A percentile compares a stretch with the other conserved stretches of the same genome.
phyloP scores from a whole-genome alignment of 148 eudicot genomes.

The Rhododendron vialii region DNA sequence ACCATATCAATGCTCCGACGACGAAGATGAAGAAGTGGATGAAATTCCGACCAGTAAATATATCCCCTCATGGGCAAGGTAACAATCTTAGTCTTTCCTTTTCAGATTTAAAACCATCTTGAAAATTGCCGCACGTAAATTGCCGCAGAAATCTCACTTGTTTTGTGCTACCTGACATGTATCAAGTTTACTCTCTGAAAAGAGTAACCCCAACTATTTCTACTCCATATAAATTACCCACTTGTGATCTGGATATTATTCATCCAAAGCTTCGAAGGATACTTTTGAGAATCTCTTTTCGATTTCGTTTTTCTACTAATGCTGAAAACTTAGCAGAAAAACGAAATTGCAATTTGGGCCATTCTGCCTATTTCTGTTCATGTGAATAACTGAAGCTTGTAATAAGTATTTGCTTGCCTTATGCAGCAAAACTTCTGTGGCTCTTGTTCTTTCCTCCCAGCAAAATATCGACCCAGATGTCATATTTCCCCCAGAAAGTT shows the following conservation, averaged over 20 bases:
- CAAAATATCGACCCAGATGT: slow-evolving; percentile 49
- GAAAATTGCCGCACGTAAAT: background rate
- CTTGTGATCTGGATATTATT: background rate
- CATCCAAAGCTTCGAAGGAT: background rate
- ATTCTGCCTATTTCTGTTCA: background rate
- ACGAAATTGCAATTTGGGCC: background rate
- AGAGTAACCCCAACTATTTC: background rate
- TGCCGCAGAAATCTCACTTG: background rate
- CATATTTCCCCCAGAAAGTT: slow-evolving; percentile 65
- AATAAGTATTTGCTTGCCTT: slow-evolving; percentile 13
- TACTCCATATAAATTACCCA: background rate
- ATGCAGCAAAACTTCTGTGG: slow-evolving; percentile 67
- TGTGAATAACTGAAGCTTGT: background rate
- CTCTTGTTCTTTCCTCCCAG: slow-evolving; percentile 46
- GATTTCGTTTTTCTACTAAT: background rate
- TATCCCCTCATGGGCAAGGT: slow-evolving; percentile 98
- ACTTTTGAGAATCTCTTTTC: background rate
- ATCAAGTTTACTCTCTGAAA: background rate
- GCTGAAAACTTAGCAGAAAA: background rate
- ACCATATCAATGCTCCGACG: slow-evolving; percentile 89
- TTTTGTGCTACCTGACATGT: background rate
- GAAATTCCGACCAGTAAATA: slow-evolving; percentile 57
- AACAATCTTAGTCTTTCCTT: slow-evolving; percentile 12
- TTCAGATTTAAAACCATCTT: background rate
- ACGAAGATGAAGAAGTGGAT: slow-evolving; percentile 78